Conservation (phyloP, 2,329 filamentous ascomycete genomes). For the Diaporthe vexans region DNA sequence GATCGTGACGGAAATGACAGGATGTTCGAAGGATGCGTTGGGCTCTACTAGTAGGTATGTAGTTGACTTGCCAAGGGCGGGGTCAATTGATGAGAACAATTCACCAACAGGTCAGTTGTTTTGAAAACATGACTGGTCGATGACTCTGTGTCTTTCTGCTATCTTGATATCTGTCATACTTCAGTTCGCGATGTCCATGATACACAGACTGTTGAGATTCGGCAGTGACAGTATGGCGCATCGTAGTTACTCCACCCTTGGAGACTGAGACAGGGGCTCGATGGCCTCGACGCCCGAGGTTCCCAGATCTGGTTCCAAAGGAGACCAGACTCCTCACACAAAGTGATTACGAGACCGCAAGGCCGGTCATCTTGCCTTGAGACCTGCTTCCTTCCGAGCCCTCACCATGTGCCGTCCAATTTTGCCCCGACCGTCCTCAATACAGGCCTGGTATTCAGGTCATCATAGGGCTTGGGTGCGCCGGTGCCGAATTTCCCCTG, state of each 20-base stretch:
- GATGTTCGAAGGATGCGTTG: not conserved
- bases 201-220: too few species aligned
- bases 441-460: not conserved
- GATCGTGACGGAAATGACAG: not conserved
- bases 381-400: not conserved
- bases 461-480: not conserved
- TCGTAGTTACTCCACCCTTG: too few species aligned
- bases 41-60: not conserved
- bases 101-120: not conserved
- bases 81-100: not conserved
- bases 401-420: not conserved
- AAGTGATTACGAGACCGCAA: not conserved
- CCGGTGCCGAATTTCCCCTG: conserved; percentile 10
- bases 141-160: too few species aligned
- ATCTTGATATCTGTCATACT: too few species aligned
- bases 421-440: not conserved
- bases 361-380: not conserved
- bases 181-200: too few species aligned
- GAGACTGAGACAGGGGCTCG: too few species aligned
- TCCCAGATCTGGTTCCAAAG: too few species aligned
- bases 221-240: too few species aligned
- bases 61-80: not conserved
- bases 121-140: not conserved
- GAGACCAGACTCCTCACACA: too few species aligned
- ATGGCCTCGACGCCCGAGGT: too few species aligned